These are phyloP conservation scores for Sherardia arvensis DNA, from an alignment of 257 asterid species.

Conservation along the genomic window DNA sequence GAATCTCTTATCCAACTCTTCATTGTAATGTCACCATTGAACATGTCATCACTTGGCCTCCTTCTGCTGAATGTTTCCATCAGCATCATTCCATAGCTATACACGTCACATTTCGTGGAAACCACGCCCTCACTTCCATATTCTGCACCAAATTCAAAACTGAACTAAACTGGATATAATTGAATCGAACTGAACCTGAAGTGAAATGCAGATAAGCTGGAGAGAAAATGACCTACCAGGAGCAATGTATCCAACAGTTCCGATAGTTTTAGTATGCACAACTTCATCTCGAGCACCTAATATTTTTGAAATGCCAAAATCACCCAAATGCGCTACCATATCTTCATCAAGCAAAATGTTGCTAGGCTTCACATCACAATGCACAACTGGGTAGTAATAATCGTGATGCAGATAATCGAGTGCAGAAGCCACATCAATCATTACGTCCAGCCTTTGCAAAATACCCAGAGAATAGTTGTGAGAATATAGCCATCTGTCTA, in stretches of 20 bases:
- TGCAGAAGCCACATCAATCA: constrained; percentile 14
- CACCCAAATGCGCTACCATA: constrained; percentile 16
- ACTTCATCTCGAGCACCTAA: neutral
- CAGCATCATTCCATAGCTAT: constrained; percentile 7
- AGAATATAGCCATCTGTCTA: constrained; percentile 11
- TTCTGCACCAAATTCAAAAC: neutral
- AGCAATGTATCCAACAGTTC: constrained; percentile 15
- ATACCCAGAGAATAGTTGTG: neutral
- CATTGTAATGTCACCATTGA: neutral
- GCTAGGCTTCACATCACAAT: constrained; percentile 19
- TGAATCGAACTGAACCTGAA: no score
- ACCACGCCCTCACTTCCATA: constrained; percentile 8
- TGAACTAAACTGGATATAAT: no score
- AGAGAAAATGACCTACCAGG: constrained; percentile 3
- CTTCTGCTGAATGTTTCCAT: constrained; percentile 10
- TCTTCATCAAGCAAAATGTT: constrained; percentile 13
- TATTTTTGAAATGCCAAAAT: constrained; percentile 18
- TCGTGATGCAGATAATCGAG: constrained; percentile 15
- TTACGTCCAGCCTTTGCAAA: constrained; percentile 9
- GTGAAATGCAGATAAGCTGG: neutral
- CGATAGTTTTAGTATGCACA: constrained; percentile 11
- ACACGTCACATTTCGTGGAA: constrained; percentile 8
- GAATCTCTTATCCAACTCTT: constrained; percentile 7
- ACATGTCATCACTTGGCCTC: constrained; percentile 12
- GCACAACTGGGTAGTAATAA: constrained; percentile 6